Base-by-base conservation (phyloP, 306 rosid species). In the Mimosa pudica region DNA sequence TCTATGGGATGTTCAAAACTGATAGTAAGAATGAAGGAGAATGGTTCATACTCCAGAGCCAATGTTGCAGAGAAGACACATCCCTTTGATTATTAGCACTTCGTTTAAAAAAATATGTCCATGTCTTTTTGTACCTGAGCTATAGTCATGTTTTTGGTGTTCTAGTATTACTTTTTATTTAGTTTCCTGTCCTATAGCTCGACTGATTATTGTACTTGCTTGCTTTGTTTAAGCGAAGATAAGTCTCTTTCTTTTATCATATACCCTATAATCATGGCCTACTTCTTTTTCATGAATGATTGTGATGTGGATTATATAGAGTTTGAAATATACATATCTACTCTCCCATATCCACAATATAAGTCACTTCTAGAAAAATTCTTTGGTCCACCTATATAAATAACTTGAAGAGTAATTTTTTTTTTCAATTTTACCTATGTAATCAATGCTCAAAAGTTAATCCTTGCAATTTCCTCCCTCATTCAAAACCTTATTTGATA, bases 71-170 rank as follows among this genome's bases (percentile, higher is more conserved):
- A 82, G 84, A 78, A 79, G 84, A 55, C 76, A 54, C 84, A 76
- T 84, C 82, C 78, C 82, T 77, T 77, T 73, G 73, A 20, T 58
- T 58, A 20, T 58, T 58, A 18, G 86, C 72, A 84, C 72, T 77
- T 84, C 74, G 76, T 85, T 85, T 77, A 80, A 77, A 77, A 79
- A 54, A 77, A 79, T 76, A 86, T 55, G 74, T 41, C 79, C 68
- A 74, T 84, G 93, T 79, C 86, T 77, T 86, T 82, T 54, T 17
- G 61, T 55, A 17, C 30, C 61, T 55, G 61, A 55, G 74, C 77
- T 78, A 86, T 55, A 74, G 42, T 77, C 72, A 80, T 85, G 92
- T 77, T 87, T 79, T 85, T 82, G 81, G 85, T 92, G 83, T 79
- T 84, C 81, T 81, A 52, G 70, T 12, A 63, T 58, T 82, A 79